A percentile compares a stretch with the other conserved stretches of the same genome.
Conservation (phyloP, 805 yeast species). For the Candida vartiovaarae region DNA sequence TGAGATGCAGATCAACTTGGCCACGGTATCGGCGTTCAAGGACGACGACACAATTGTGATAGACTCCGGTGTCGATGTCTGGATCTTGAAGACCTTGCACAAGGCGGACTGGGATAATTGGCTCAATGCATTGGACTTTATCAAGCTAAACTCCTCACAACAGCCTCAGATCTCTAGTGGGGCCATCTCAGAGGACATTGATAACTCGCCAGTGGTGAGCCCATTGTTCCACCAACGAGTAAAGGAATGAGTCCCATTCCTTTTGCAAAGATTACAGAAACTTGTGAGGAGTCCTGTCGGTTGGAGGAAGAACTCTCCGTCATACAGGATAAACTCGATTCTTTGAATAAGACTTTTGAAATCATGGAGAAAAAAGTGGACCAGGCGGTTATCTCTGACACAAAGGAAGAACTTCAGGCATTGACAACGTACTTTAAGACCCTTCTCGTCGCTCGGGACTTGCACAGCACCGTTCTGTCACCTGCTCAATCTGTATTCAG, state of each 20-base stretch:
- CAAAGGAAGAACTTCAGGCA: slow-evolving; percentile 4
- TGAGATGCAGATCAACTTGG: slow-evolving; percentile 77
- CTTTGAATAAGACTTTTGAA: too few species aligned
- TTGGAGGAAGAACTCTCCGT: too few species aligned
- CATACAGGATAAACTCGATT: too few species aligned
- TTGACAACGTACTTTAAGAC: slow-evolving; percentile 9
- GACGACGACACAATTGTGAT: slow-evolving; percentile 63
- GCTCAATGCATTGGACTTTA: slow-evolving; percentile 67
- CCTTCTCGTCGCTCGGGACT: not conserved
- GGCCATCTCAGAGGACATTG: not conserved
- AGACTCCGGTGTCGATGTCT: slow-evolving; percentile 92
- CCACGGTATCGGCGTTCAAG: slow-evolving; percentile 76
- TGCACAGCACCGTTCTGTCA: slow-evolving; percentile 5
- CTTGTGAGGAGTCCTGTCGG: too few species aligned
- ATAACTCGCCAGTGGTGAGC: not conserved
- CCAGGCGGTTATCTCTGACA: not conserved
- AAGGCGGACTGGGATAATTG: slow-evolving; percentile 67
- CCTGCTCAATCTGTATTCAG: slow-evolving; percentile 30
- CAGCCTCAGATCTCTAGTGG: not conserved
- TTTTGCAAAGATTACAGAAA: too few species aligned
- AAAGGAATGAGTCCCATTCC: not conserved
- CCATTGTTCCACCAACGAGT: slow-evolving; percentile 3
- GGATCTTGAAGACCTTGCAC: slow-evolving; percentile 74
- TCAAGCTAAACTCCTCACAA: slow-evolving; percentile 14
- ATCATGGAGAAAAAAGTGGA: not conserved